These are phyloP conservation scores for Eragrostis curvula DNA, from an alignment of 176 grass and related monocot species.

Conservation along the genomic window DNA sequence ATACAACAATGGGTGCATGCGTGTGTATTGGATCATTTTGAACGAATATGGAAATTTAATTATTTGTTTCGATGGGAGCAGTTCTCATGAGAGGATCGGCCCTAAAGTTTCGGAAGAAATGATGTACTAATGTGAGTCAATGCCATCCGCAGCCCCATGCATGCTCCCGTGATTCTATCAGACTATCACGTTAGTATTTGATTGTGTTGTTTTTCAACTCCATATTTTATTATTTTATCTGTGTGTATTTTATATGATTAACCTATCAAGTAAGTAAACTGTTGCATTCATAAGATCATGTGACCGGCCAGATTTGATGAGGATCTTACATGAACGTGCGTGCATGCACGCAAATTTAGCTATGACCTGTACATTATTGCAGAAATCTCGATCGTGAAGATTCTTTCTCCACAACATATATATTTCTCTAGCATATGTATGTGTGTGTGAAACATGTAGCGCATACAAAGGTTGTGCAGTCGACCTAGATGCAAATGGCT, in stretches of 20 bases:
- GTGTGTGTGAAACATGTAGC: neutral
- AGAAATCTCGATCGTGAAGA: slow-evolving; percentile 33
- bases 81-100: neutral
- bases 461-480: neutral
- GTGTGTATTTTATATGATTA: neutral
- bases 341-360: slow-evolving; percentile 26
- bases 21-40: too few species aligned
- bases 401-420: neutral
- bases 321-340: slow-evolving; percentile 42
- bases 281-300: slow-evolving; percentile 40
- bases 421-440: slow-evolving; percentile 16
- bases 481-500: neutral
- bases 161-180: neutral
- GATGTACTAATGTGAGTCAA: slow-evolving; percentile 7
- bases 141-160: slow-evolving; percentile 13
- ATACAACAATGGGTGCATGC: too few species aligned
- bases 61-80: neutral
- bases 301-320: slow-evolving; percentile 32
- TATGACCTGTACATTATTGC: slow-evolving; percentile 20
- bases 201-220: neutral
- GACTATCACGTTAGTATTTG: neutral
- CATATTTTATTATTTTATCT: slow-evolving; percentile 1
- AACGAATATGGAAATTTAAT: neutral
- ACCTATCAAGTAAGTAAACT: neutral
- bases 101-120: slow-evolving; percentile 30